Conservation (phyloP, 192 early-diverging fungal genomes). For the Geranomyces michiganensis region DNA sequence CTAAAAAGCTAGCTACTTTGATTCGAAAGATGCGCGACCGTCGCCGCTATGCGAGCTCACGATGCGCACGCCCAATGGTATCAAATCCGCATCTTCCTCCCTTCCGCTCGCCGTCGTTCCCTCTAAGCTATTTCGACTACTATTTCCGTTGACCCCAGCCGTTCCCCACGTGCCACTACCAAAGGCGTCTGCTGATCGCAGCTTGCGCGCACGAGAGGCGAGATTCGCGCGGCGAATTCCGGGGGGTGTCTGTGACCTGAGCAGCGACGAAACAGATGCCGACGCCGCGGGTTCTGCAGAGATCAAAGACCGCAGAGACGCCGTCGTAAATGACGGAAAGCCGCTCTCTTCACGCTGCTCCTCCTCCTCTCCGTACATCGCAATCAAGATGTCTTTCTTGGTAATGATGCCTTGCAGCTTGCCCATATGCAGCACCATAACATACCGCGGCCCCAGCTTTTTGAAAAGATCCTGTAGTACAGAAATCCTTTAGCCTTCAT, state of each 20-base stretch:
- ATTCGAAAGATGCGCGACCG: too few relatives aligned
- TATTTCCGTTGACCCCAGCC: background rate
- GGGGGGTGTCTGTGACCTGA: background rate
- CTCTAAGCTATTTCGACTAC: background rate
- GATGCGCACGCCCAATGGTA: background rate
- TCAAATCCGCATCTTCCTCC: background rate
- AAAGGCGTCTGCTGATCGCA: background rate
- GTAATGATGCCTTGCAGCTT: conserved; percentile 49
- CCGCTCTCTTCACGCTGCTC: background rate
- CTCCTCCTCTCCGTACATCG: conserved; percentile 36
- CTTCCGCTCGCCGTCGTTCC: background rate
- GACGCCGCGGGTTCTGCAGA: background rate
- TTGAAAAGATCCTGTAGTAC: conserved; percentile 52
- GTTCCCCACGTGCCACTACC: conserved; percentile 8
- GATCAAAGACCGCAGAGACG: background rate
- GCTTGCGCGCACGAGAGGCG: background rate
- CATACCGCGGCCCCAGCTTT: conserved; percentile 54
- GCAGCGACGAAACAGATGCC: background rate
- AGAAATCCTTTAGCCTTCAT: background rate
- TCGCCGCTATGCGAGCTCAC: too few relatives aligned
- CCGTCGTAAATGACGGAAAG: background rate
- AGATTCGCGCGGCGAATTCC: background rate
- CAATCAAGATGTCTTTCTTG: conserved; percentile 50
- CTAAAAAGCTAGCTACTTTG: too few relatives aligned
- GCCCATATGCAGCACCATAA: conserved; percentile 41